These are phyloP conservation scores for Anthostomella pinea DNA, from an alignment of 2,329 filamentous ascomycete species.

Conservation along the genomic window DNA sequence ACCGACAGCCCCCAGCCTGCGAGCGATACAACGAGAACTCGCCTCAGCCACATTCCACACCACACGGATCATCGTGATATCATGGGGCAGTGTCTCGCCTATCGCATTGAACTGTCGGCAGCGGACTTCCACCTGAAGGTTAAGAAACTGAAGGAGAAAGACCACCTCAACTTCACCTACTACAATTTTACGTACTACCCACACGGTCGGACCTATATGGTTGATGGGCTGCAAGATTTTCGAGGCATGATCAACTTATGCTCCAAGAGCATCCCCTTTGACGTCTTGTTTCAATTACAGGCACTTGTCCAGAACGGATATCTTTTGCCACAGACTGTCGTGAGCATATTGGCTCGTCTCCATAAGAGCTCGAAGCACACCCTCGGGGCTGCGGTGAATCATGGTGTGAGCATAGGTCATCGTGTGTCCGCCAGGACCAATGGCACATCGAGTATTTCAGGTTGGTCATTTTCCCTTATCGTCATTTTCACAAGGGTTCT, in stretches of 20 bases:
- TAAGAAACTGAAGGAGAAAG: slow-evolving; percentile 23
- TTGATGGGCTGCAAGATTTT: slow-evolving; percentile 30
- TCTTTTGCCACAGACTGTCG: slow-evolving; percentile 53
- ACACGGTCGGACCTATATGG: slow-evolving; percentile 16
- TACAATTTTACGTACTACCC: slow-evolving; percentile 20
- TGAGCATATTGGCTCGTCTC: slow-evolving; percentile 45
- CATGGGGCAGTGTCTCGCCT: slow-evolving; percentile 44
- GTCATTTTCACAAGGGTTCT: too few relatives aligned
- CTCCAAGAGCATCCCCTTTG: slow-evolving; percentile 45
- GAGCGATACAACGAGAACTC: slow-evolving; percentile 23
- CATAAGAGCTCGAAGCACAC: slow-evolving; percentile 27
- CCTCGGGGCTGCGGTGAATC: too few relatives aligned
- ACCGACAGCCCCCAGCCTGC: slow-evolving; percentile 2
- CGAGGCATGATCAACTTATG: slow-evolving; percentile 29
- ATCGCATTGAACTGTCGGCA: slow-evolving; percentile 34
- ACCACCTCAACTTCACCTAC: slow-evolving; percentile 24
- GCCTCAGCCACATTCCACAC: slow-evolving; percentile 31
- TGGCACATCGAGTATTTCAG: too few relatives aligned
- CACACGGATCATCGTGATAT: slow-evolving; percentile 30
- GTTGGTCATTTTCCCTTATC: too few relatives aligned
- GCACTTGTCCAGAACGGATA: slow-evolving; percentile 61
- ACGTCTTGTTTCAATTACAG: slow-evolving; percentile 60
- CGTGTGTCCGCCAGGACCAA: too few relatives aligned
- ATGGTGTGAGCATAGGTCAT: too few relatives aligned
- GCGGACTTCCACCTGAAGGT: slow-evolving; percentile 29